A percentile compares a stretch with the other conserved stretches of the same genome.
Evolutionary conservation across 805 yeast species (phyloP).

Genomic region (Candida parachauliodes): DNA sequence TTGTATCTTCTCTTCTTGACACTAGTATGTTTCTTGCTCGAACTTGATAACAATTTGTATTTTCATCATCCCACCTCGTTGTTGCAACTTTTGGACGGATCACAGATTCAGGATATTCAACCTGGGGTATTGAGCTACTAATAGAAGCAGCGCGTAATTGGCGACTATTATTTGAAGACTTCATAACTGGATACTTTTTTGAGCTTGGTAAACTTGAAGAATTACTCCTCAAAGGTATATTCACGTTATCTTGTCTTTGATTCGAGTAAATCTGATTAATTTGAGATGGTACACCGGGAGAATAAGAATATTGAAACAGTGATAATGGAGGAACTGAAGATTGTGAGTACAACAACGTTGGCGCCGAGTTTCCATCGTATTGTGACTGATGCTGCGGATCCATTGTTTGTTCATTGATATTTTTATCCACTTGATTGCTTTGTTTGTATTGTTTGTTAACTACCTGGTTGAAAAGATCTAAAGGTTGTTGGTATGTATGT

Average conservation of each 20-base stretch:
- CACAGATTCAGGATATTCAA: constrained; percentile 15
- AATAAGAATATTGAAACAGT: constrained; percentile 8
- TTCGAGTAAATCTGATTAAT: constrained; percentile 4
- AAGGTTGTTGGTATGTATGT: constrained; percentile 7
- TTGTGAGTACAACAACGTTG: constrained; percentile 8
- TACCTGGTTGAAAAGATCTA: constrained; percentile 3
- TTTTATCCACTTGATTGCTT: not conserved
- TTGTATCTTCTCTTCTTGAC: constrained; percentile 33
- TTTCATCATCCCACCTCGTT: constrained; percentile 35
- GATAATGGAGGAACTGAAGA: constrained; percentile 5
- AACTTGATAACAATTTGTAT: constrained; percentile 37
- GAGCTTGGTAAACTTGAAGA: not conserved
- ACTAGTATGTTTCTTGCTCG: constrained; percentile 29
- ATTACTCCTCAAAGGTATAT: not conserved
- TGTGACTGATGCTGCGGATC: constrained; percentile 4
- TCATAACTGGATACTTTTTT: not conserved
- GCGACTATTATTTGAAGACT: constrained; percentile 3
- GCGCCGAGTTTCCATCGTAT: not conserved
- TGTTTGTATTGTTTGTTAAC: constrained; percentile 1
- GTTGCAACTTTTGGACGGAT: constrained; percentile 34
- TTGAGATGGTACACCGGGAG: constrained; percentile 1
- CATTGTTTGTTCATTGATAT: not conserved
- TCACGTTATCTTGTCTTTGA: constrained; percentile 4
- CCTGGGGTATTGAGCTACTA: constrained; percentile 7
- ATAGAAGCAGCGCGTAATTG: constrained; percentile 17